Evolutionary conservation across 2,329 filamentous ascomycete genomes (phyloP).

Genomic region (Laburnicola sp.): DNA sequence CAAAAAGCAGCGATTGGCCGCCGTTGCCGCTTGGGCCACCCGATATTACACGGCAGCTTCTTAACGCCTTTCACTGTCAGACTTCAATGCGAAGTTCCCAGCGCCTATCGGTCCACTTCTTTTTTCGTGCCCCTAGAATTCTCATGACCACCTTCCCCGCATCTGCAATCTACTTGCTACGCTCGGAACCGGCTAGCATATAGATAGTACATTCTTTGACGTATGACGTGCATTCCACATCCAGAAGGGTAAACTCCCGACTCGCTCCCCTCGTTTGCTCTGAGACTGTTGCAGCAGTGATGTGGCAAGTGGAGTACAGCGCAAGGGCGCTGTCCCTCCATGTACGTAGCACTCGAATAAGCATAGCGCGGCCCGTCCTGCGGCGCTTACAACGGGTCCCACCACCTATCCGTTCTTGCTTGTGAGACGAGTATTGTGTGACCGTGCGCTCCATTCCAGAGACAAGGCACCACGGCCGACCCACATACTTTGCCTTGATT

Average conservation of each 20-base stretch:
- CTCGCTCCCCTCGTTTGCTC: background rate
- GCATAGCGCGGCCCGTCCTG: background rate
- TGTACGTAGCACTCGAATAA: background rate
- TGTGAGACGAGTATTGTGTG: too few relatives aligned
- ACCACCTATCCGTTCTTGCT: too few relatives aligned
- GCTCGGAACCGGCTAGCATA: background rate
- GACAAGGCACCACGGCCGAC: too few relatives aligned
- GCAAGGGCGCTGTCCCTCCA: background rate
- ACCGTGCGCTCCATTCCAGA: too few relatives aligned
- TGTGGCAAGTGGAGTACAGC: background rate
- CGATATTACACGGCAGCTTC: slow-evolving; percentile 6
- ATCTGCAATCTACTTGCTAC: slow-evolving; percentile 1
- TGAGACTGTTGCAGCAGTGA: background rate
- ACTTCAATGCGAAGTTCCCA: too few relatives aligned
- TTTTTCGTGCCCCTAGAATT: too few relatives aligned
- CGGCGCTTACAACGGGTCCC: slow-evolving; percentile 2
- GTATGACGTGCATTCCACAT: background rate
- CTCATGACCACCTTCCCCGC: background rate
- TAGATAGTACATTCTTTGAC: too few relatives aligned
- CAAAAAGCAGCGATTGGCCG: slow-evolving; percentile 10
- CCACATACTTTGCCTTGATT: too few relatives aligned
- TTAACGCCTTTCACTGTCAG: background rate
- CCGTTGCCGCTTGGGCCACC: background rate
- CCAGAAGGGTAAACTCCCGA: slow-evolving; percentile 1
- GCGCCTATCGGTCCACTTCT: too few relatives aligned